Evolutionary conservation across 371 early-diverging fungal species (phyloP).

Genomic region (Smittium culicis): DNA sequence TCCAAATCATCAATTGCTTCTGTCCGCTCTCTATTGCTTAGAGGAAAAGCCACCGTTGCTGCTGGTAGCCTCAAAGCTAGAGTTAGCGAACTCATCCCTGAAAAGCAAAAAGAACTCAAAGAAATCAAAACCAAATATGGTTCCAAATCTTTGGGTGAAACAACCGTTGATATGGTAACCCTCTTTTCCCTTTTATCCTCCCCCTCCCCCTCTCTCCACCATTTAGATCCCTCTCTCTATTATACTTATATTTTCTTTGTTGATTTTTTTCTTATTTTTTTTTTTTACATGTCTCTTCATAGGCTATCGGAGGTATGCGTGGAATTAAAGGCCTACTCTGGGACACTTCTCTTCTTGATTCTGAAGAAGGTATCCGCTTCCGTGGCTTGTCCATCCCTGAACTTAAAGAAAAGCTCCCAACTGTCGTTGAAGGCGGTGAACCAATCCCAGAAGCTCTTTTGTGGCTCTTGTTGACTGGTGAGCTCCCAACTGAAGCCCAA

Average conservation of each 20-base stretch:
- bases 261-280: too few species aligned
- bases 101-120: slow-evolving; percentile 88
- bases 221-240: neutral
- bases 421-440: slow-evolving; percentile 72
- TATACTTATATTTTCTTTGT: neutral
- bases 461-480: slow-evolving; percentile 95
- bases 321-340: slow-evolving; percentile 97
- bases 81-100: slow-evolving; percentile 81
- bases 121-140: slow-evolving; percentile 82
- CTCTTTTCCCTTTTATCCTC: neutral
- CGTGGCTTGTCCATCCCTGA: slow-evolving; percentile 92
- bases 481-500: slow-evolving; percentile 89
- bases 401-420: slow-evolving; percentile 81
- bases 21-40: neutral
- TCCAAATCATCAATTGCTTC: neutral
- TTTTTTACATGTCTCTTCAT: too few species aligned
- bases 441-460: slow-evolving; percentile 95
- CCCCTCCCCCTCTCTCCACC: neutral
- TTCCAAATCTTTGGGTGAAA: slow-evolving; percentile 74
- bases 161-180: slow-evolving; percentile 85
- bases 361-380: slow-evolving; percentile 98
- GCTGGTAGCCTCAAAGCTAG: slow-evolving; percentile 67
- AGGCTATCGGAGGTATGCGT: slow-evolving; percentile 91
- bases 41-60: slow-evolving; percentile 3
- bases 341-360: slow-evolving; percentile 94